A percentile compares a stretch with the other conserved stretches of the same genome.
Evolutionary conservation across 2,329 filamentous ascomycete species (phyloP).

Genomic region (Diaporthe caulivora): DNA sequence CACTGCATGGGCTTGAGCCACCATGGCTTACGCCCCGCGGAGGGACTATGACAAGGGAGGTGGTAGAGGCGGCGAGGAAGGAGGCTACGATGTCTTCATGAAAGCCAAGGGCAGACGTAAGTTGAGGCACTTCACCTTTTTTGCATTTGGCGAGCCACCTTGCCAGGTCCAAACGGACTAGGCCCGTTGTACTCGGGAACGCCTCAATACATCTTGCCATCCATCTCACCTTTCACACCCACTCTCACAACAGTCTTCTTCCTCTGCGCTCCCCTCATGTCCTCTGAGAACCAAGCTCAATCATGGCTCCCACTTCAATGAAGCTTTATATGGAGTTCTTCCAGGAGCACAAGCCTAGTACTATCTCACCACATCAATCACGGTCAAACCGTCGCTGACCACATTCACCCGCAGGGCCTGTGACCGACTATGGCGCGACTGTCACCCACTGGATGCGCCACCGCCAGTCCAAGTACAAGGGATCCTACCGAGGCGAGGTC

Average conservation of each 20-base stretch:
- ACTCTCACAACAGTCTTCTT: neutral
- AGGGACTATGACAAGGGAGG: slow-evolving; percentile 55
- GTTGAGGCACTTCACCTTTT: slow-evolving; percentile 44
- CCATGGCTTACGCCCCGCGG: slow-evolving; percentile 68
- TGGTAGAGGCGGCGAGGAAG: slow-evolving; percentile 43
- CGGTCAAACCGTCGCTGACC: slow-evolving; percentile 5
- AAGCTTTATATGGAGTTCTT: slow-evolving; percentile 37
- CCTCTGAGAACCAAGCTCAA: neutral
- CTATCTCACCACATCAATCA: slow-evolving; percentile 32
- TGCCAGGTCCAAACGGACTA: neutral
- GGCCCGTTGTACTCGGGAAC: neutral
- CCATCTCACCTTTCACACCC: neutral
- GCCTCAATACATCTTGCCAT: neutral
- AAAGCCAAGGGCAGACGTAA: slow-evolving; percentile 66
- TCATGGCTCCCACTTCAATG: slow-evolving; percentile 16
- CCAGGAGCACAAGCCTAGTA: slow-evolving; percentile 11
- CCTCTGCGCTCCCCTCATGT: too few species aligned
- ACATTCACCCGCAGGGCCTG: slow-evolving; percentile 71
- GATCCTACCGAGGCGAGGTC: slow-evolving; percentile 77
- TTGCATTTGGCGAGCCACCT: neutral
- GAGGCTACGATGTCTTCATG: slow-evolving; percentile 38
- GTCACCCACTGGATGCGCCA: slow-evolving; percentile 92
- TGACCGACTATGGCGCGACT: slow-evolving; percentile 93
- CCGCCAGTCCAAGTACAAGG: slow-evolving; percentile 81
- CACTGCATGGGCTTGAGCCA: slow-evolving; percentile 40